phyloP scores from a whole-genome alignment of 2,329 filamentous ascomycete genomes.

The Aureobasidium zeae region DNA sequence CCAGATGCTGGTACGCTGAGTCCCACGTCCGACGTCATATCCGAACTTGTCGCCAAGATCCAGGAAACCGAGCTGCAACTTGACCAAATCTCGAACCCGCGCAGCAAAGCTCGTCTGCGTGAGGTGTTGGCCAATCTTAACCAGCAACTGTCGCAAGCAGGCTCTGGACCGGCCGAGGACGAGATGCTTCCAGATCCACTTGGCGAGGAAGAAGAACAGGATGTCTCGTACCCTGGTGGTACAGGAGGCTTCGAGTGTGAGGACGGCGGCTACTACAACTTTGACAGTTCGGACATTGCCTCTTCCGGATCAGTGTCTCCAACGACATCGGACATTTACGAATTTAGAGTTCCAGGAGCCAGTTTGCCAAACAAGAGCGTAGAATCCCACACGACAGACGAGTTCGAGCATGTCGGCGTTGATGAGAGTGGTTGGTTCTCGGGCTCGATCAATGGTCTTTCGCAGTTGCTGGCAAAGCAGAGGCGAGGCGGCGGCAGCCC shows the following conservation, averaged over 20 bases:
- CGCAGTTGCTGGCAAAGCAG: constrained; percentile 16
- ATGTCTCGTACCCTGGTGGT: constrained; percentile 16
- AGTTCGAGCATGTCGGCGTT: constrained; percentile 18
- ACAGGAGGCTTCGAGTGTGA: constrained; percentile 26
- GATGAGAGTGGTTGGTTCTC: constrained; percentile 27
- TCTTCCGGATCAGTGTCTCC: constrained; percentile 20
- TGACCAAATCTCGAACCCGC: constrained; percentile 26
- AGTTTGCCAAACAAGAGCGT: constrained; percentile 18
- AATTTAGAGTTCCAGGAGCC: constrained; percentile 21
- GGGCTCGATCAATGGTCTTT: constrained; percentile 26
- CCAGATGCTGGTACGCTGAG: neutral
- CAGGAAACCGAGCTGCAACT: constrained; percentile 29
- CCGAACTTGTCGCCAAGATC: constrained; percentile 25
- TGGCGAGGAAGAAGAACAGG: constrained; percentile 18
- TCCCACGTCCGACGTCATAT: constrained; percentile 16
- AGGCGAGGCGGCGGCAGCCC: constrained; percentile 11
- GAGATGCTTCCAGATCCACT: constrained; percentile 22
- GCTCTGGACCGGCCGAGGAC: constrained; percentile 22
- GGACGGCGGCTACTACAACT: constrained; percentile 26
- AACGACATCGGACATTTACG: constrained; percentile 23
- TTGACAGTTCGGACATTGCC: constrained; percentile 22
- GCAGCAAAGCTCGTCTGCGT: constrained; percentile 24
- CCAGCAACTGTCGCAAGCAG: constrained; percentile 26
- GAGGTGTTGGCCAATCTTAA: constrained; percentile 27
- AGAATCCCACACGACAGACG: constrained; percentile 10